Evolutionary conservation across 1,284 basidiomycete species (phyloP).

Genomic region (Hymenochaete sp.): DNA sequence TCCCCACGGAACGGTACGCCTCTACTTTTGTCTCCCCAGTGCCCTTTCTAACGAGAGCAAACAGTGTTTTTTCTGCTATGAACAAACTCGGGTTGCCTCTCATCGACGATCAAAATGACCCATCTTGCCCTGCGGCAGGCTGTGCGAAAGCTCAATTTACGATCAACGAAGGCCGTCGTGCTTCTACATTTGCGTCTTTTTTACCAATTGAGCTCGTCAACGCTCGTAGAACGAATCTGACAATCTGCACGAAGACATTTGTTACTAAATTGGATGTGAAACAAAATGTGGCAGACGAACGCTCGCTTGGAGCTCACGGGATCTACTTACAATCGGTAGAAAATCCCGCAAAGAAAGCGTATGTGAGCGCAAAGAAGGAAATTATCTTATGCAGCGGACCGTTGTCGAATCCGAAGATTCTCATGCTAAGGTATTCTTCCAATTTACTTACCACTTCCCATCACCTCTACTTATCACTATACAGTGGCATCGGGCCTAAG

Average conservation of each 20-base stretch:
- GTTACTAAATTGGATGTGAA: conserved; percentile 22
- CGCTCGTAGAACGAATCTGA: conserved; percentile 19
- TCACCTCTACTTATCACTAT: too few relatives aligned
- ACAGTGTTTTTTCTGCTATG: too few relatives aligned
- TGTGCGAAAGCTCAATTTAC: conserved; percentile 23
- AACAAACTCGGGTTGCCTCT: conserved; percentile 23
- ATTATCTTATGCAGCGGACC: conserved; percentile 28
- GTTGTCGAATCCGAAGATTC: conserved; percentile 27
- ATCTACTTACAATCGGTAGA: conserved; percentile 17
- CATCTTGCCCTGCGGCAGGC: conserved; percentile 21
- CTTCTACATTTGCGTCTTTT: conserved; percentile 26
- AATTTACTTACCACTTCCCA: too few relatives aligned
- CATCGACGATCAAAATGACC: conserved; percentile 25
- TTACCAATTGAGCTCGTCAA: conserved; percentile 22
- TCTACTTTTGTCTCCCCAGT: too few relatives aligned
- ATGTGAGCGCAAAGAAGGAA: conserved; percentile 24
- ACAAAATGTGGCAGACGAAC: conserved; percentile 11
- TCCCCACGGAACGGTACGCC: conserved; percentile 20
- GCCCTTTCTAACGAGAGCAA: too few relatives aligned
- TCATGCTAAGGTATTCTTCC: conserved; percentile 28
- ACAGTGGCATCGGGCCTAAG: conserved; percentile 25
- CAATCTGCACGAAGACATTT: conserved; percentile 25
- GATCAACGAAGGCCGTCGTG: conserved; percentile 22
- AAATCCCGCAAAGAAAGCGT: conserved; percentile 6
- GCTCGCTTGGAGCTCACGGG: conserved; percentile 12